Evolutionary conservation across 75 land plant species (phyloP).

Genomic region (Pinus taeda): DNA sequence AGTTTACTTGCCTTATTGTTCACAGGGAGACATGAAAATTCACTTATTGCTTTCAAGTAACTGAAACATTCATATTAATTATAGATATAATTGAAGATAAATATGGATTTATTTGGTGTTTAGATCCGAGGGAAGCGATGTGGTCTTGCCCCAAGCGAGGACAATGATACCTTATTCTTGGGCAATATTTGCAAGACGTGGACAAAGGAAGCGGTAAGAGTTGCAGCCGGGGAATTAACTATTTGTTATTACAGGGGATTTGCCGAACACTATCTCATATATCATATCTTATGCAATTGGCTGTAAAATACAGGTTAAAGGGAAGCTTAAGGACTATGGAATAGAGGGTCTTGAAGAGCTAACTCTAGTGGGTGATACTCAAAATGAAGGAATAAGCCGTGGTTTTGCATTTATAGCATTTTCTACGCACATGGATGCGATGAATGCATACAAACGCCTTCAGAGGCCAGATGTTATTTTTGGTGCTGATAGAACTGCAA

Average conservation of each 20-base stretch:
- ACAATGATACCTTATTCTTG: constrained; percentile 85
- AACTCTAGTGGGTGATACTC: constrained; percentile 68
- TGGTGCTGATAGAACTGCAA: constrained; percentile 77
- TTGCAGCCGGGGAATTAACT: not conserved
- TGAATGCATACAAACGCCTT: constrained; percentile 75
- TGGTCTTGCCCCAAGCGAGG: constrained; percentile 84
- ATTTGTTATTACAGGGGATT: not conserved
- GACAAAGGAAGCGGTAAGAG: constrained; percentile 81
- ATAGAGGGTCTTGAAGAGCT: constrained; percentile 67
- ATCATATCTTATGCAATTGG: not conserved
- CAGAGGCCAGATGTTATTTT: constrained; percentile 75
- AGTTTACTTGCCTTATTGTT: not conserved
- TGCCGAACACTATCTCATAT: not conserved
- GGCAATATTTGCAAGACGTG: constrained; percentile 91
- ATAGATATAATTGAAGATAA: not conserved
- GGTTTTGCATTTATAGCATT: constrained; percentile 92
- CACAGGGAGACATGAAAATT: not conserved
- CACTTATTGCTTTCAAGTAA: too few species aligned
- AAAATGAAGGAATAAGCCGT: constrained; percentile 63
- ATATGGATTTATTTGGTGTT: constrained; percentile 3
- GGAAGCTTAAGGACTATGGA: constrained; percentile 68
- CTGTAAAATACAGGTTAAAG: constrained; percentile 36
- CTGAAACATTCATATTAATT: too few species aligned
- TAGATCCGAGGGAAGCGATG: constrained; percentile 81
- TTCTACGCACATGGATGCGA: constrained; percentile 68